phyloP scores from a whole-genome alignment of 2,329 filamentous ascomycete genomes.

The Aspergillus uvarum region DNA sequence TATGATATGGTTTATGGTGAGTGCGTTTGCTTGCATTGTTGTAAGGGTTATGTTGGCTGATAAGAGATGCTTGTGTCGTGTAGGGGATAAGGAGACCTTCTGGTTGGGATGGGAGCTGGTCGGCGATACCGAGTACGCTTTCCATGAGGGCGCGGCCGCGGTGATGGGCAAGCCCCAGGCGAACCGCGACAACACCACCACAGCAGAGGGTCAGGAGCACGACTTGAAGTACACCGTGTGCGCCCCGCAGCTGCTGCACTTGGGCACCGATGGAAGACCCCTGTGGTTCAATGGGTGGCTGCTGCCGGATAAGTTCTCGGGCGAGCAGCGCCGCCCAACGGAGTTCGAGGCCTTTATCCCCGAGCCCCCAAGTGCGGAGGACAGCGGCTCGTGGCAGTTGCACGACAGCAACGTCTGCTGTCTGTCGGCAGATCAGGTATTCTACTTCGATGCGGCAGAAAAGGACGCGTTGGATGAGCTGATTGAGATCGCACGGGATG shows the following conservation, averaged over 20 bases:
- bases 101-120: conserved; percentile 52
- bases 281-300: conserved; percentile 52
- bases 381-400: conserved; percentile 11
- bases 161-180: conserved; percentile 17
- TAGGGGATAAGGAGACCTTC: conserved; percentile 53
- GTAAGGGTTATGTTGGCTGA: no score
- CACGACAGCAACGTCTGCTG: conserved; percentile 14
- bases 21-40: conserved; percentile 6
- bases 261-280: conserved; percentile 42
- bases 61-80: neutral
- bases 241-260: conserved; percentile 48
- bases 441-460: conserved; percentile 3
- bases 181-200: neutral
- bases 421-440: conserved; percentile 5
- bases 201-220: neutral
- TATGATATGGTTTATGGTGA: conserved; percentile 51
- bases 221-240: conserved; percentile 39
- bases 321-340: conserved; percentile 35
- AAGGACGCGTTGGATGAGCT: conserved; percentile 5
- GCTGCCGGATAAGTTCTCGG: conserved; percentile 45
- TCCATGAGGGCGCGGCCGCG: conserved; percentile 41
- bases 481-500: neutral
- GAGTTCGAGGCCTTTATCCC: conserved; percentile 31
- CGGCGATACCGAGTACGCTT: conserved; percentile 45
- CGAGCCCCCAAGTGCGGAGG: conserved; percentile 8